Evolutionary conservation across 2,329 filamentous ascomycete genomes (phyloP).

Genomic region (Xylariaceae sp.): DNA sequence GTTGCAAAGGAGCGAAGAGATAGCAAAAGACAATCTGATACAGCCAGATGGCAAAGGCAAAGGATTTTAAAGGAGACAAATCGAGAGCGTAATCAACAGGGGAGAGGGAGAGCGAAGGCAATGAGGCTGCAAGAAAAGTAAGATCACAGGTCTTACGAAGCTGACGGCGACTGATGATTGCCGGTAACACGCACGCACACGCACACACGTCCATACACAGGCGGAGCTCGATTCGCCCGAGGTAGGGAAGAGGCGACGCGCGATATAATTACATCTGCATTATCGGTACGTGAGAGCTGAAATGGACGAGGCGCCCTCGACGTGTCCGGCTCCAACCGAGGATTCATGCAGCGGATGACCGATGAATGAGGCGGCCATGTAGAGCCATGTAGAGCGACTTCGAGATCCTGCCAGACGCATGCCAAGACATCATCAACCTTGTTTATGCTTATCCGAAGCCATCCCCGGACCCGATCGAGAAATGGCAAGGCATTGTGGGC

Average conservation of each 20-base stretch:
- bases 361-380: neutral
- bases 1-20: neutral
- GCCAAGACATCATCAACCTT: too few species aligned
- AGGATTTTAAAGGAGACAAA: neutral
- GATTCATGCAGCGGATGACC: neutral
- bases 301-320: neutral
- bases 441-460: too few species aligned
- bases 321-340: neutral
- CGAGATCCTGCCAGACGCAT: neutral
- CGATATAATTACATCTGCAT: neutral
- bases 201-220: too few species aligned
- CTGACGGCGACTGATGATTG: neutral
- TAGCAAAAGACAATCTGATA: neutral
- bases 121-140: neutral
- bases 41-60: neutral
- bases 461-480: too few species aligned
- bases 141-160: neutral
- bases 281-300: neutral
- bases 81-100: neutral
- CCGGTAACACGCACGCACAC: neutral
- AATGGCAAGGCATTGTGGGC: too few species aligned
- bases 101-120: neutral
- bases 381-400: neutral
- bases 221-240: too few species aligned
- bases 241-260: too few species aligned